These are phyloP conservation scores for Hypoxylon intermedium DNA, from an alignment of 495 filamentous ascomycete genomes.

Conservation along the genomic window DNA sequence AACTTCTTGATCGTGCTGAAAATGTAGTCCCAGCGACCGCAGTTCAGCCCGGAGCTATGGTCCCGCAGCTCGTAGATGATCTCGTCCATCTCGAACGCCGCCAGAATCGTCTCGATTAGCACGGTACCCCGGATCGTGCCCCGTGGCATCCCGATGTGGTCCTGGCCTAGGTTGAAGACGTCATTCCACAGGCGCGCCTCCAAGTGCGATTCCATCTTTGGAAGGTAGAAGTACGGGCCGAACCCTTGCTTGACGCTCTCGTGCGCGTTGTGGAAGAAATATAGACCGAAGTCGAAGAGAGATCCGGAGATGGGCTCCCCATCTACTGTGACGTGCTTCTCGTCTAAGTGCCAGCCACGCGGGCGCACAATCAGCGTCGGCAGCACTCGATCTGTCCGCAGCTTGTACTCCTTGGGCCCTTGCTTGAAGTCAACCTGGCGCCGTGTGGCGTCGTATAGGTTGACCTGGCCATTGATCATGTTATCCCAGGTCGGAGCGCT, in stretches of 20 bases:
- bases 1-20: conserved; percentile 99
- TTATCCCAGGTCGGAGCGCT: conserved; percentile 98
- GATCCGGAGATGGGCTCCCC: conserved; percentile 92
- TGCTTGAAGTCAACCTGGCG: conserved; percentile 96
- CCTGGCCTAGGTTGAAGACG: conserved; percentile 95
- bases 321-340: conserved; percentile 97
- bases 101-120: conserved; percentile 96
- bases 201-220: conserved; percentile 98
- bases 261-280: conserved; percentile 98
- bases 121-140: conserved; percentile 96
- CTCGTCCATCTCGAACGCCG: conserved; percentile 99
- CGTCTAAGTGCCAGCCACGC: conserved; percentile 93
- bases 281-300: conserved; percentile 97
- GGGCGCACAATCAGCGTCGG: conserved; percentile 87
- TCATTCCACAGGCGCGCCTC: conserved; percentile 99
- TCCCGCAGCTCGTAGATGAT: conserved; percentile 99
- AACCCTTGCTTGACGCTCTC: conserved; percentile 82
- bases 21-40: conserved; percentile 99
- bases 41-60: conserved; percentile 96
- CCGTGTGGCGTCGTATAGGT: conserved; percentile 96
- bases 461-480: conserved; percentile 98
- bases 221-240: conserved; percentile 98
- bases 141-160: conserved; percentile 84
- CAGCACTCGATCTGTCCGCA: conserved; percentile 81
- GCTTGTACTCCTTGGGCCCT: conserved; percentile 94